A percentile compares a stretch with the other conserved stretches of the same genome.
phyloP scores from a whole-genome alignment of 2,329 filamentous ascomycete genomes.

The Emericellopsis cladophorae region DNA sequence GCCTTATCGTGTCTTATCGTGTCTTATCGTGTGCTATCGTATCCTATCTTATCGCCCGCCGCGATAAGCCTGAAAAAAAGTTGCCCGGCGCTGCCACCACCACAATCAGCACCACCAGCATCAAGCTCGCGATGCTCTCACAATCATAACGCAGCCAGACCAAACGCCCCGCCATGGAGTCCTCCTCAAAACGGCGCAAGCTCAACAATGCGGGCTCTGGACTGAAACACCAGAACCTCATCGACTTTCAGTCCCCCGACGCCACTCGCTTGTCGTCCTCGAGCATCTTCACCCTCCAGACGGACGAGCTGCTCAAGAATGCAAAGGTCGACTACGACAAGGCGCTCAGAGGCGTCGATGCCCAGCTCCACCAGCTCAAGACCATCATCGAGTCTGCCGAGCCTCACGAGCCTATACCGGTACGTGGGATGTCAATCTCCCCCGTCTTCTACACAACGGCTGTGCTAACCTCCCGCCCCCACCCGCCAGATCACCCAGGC shows the following conservation, averaged over 20 bases:
- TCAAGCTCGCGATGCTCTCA: background rate
- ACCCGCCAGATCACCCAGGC: constrained; percentile 56
- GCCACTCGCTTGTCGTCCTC: constrained; percentile 29
- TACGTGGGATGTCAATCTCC: constrained; percentile 22
- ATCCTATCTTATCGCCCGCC: constrained; percentile 3
- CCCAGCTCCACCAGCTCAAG: constrained; percentile 38
- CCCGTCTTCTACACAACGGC: background rate
- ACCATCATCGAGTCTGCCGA: constrained; percentile 36
- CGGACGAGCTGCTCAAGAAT: constrained; percentile 45
- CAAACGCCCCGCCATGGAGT: constrained; percentile 24
- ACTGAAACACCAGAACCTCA: constrained; percentile 20
- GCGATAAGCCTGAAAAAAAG: background rate
- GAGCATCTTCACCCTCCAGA: constrained; percentile 45
- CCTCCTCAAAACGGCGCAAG: constrained; percentile 34
- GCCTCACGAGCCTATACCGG: constrained; percentile 31
- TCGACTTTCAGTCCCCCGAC: constrained; percentile 25
- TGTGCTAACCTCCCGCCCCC: constrained; percentile 6
- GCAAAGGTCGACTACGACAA: constrained; percentile 38
- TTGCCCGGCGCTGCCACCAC: background rate
- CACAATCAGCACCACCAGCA: background rate
- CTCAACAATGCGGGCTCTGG: constrained; percentile 24
- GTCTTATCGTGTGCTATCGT: background rate
- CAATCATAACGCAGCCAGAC: no score
- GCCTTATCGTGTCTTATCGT: no score
- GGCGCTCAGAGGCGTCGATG: constrained; percentile 33